Evolutionary conservation across 768 basidiomycete species (phyloP).

Genomic region (Phaffia tasmanica): DNA sequence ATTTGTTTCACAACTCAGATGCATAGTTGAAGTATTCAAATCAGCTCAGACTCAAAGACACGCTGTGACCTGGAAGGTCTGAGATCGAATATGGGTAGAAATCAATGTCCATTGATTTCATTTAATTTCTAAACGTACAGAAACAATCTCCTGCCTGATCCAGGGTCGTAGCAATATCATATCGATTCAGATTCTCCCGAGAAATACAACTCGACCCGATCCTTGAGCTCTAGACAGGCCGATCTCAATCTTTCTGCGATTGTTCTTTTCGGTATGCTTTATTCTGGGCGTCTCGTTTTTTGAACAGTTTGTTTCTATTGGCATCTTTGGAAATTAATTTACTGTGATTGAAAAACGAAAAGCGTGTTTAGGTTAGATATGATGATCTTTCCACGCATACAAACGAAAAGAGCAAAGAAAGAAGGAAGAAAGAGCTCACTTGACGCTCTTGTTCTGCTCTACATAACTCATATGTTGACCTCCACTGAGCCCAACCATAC

Average conservation of each 20-base stretch:
- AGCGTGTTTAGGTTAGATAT: background rate
- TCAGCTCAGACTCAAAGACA: no score
- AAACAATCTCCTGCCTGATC: no score
- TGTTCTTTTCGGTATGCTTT: slow-evolving; percentile 35
- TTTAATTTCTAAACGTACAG: no score
- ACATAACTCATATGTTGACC: slow-evolving; percentile 39
- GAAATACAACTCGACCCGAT: background rate
- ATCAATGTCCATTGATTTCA: no score
- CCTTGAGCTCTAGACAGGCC: background rate
- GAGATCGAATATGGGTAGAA: no score
- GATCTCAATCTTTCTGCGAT: background rate
- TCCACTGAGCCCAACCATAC: slow-evolving; percentile 36
- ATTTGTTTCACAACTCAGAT: no score
- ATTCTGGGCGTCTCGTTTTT: slow-evolving; percentile 69
- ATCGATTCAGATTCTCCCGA: no score
- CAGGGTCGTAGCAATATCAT: no score
- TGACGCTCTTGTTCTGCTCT: slow-evolving; percentile 37
- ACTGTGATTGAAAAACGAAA: slow-evolving; percentile 25
- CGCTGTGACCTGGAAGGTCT: no score
- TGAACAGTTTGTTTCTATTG: slow-evolving; percentile 64
- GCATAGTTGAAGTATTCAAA: no score
- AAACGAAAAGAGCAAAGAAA: background rate
- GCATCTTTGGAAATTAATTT: slow-evolving; percentile 43
- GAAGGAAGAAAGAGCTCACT: slow-evolving; percentile 31
- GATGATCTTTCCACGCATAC: background rate